A percentile compares a stretch with the other conserved stretches of the same genome.
Evolutionary conservation across 148 eudicot genomes (phyloP).

Genomic region (Drosera capensis): DNA sequence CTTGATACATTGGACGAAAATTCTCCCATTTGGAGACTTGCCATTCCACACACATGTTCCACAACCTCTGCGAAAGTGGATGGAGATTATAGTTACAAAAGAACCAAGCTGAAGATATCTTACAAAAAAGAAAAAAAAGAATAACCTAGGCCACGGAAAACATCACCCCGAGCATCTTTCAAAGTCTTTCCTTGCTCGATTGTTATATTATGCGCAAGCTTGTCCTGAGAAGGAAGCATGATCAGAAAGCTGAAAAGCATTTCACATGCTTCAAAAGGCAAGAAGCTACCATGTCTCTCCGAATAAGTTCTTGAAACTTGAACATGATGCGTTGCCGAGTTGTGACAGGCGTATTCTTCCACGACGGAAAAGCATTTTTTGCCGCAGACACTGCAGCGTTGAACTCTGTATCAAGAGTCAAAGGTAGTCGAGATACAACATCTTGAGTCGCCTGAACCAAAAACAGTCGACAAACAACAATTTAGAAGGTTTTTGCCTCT

Average conservation of each 20-base stretch:
- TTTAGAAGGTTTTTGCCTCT: too few relatives aligned
- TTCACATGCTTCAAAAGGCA: neutral
- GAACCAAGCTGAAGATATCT: neutral
- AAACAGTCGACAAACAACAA: too few relatives aligned
- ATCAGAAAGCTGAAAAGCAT: neutral
- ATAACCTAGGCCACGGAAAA: slow-evolving; percentile 93
- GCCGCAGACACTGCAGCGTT: slow-evolving; percentile 95
- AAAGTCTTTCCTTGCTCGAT: slow-evolving; percentile 97
- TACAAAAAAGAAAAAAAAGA: neutral
- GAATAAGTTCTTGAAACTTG: slow-evolving; percentile 82
- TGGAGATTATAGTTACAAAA: slow-evolving; percentile 2
- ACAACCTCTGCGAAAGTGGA: slow-evolving; percentile 66
- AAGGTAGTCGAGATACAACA: slow-evolving; percentile 78
- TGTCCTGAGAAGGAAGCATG: slow-evolving; percentile 41
- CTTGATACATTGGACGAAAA: slow-evolving; percentile 60
- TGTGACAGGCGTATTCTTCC: slow-evolving; percentile 86
- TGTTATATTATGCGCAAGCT: slow-evolving; percentile 79
- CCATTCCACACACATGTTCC: slow-evolving; percentile 98
- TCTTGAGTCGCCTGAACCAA: slow-evolving; percentile 79
- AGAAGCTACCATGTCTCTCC: slow-evolving; percentile 62
- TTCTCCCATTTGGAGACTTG: slow-evolving; percentile 92
- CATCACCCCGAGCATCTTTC: slow-evolving; percentile 97
- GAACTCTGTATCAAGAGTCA: slow-evolving; percentile 79
- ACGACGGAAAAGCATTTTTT: slow-evolving; percentile 69
- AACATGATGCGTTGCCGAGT: slow-evolving; percentile 87